phyloP scores from a whole-genome alignment of 2,329 filamentous ascomycete genomes.

The Paecilomyces sp. region DNA sequence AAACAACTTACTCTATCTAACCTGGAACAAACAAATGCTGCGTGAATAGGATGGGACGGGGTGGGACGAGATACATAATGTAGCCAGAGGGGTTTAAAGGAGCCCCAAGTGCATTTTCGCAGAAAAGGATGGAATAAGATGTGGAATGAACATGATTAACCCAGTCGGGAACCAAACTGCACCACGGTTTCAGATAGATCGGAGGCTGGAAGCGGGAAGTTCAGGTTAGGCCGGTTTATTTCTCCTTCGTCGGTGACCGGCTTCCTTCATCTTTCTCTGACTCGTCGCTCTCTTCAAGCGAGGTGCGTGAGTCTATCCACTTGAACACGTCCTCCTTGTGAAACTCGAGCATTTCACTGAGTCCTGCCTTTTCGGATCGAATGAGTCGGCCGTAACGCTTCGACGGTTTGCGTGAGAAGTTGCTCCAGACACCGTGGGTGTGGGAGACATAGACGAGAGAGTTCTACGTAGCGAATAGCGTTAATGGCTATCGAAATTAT shows the following conservation, averaged over 20 bases:
- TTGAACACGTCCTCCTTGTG: slow-evolving; percentile 45
- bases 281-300: slow-evolving; percentile 16
- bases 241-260: background rate
- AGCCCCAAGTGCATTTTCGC: too few relatives aligned
- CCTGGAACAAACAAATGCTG: too few relatives aligned
- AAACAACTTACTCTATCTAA: too few relatives aligned
- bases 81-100: too few relatives aligned
- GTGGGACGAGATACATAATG: too few relatives aligned
- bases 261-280: slow-evolving; percentile 15
- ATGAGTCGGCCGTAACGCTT: slow-evolving; percentile 52
- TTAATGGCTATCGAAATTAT: background rate
- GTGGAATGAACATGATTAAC: too few relatives aligned
- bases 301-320: slow-evolving; percentile 36
- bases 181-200: background rate
- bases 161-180: too few relatives aligned
- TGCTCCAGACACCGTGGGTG: slow-evolving; percentile 69
- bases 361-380: slow-evolving; percentile 35
- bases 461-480: slow-evolving; percentile 36
- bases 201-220: background rate
- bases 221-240: background rate
- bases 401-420: slow-evolving; percentile 49
- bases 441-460: slow-evolving; percentile 71
- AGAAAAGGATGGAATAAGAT: too few relatives aligned
- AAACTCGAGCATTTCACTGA: slow-evolving; percentile 52
- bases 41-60: too few relatives aligned